Evolutionary conservation across 179 eudicot species (phyloP).

Genomic region (Sideroxylon spinosum): DNA sequence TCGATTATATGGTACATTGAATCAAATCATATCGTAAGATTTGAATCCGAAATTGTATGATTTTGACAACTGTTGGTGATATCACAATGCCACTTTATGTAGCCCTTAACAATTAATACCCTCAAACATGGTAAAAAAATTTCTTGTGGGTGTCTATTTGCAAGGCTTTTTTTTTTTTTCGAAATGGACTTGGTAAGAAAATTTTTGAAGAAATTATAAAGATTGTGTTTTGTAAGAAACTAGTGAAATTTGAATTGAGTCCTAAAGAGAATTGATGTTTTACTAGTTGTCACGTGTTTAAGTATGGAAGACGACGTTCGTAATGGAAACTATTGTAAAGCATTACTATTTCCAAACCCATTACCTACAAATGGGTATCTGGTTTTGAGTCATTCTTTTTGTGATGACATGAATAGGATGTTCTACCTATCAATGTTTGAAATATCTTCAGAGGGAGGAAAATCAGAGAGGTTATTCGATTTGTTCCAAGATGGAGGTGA

Average conservation of each 20-base stretch:
- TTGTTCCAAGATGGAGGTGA: conserved; percentile 62
- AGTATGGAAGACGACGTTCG: neutral
- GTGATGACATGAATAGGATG: conserved; percentile 37
- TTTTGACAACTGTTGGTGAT: too few species aligned
- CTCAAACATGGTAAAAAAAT: too few species aligned
- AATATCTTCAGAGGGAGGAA: conserved; percentile 67
- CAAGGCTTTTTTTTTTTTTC: too few species aligned
- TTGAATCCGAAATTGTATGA: too few species aligned
- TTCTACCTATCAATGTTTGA: conserved; percentile 73
- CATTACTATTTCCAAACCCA: neutral
- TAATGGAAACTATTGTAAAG: neutral
- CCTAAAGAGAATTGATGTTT: neutral
- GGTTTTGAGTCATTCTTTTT: neutral
- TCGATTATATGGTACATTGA: too few species aligned
- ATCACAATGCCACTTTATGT: too few species aligned
- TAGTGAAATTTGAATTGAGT: neutral
- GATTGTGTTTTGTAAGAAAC: neutral
- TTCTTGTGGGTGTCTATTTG: too few species aligned
- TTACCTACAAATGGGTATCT: neutral
- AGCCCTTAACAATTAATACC: too few species aligned
- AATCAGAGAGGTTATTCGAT: conserved; percentile 63
- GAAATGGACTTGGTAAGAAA: too few species aligned
- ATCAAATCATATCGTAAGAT: too few species aligned
- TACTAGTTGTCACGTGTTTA: too few species aligned
- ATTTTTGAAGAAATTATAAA: too few species aligned